Evolutionary conservation across 352 stramenopile genomes (phyloP).

Genomic region (Globisporangium okanoganense): DNA sequence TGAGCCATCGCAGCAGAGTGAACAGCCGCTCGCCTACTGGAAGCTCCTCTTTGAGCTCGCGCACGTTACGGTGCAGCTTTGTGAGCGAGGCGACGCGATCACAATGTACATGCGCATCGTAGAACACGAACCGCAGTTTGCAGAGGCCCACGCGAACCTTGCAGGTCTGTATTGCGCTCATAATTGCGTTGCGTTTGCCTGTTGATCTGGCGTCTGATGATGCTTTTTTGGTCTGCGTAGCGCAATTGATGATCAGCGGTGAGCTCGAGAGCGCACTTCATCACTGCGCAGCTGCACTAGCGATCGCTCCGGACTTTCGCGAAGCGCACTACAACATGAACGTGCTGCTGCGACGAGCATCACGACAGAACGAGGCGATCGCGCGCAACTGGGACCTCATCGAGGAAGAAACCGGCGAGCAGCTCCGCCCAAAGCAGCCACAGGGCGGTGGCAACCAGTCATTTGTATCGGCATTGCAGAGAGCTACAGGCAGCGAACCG

Average conservation of each 20-base stretch:
- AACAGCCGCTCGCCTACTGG: neutral
- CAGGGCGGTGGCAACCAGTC: neutral
- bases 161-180: conserved; percentile 16
- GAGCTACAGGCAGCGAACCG: conserved; percentile 92
- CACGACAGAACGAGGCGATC: conserved; percentile 41
- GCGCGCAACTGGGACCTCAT: conserved; percentile 51
- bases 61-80: conserved; percentile 13
- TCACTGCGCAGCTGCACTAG: conserved; percentile 34
- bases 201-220: neutral
- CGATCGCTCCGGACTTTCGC: conserved; percentile 18
- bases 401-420: conserved; percentile 77
- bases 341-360: conserved; percentile 46
- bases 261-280: conserved; percentile 28
- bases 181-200: neutral
- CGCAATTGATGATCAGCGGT: conserved; percentile 33
- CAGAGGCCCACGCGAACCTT: conserved; percentile 51
- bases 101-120: conserved; percentile 30
- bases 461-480: conserved; percentile 73
- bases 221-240: conserved; percentile 5
- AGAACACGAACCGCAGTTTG: conserved; percentile 17
- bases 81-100: conserved; percentile 25
- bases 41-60: conserved; percentile 22
- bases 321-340: conserved; percentile 69
- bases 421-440: conserved; percentile 43
- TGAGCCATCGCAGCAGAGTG: neutral